Base-by-base conservation (phyloP, 73 alveolate genomes). In the Diophrys sp. region DNA sequence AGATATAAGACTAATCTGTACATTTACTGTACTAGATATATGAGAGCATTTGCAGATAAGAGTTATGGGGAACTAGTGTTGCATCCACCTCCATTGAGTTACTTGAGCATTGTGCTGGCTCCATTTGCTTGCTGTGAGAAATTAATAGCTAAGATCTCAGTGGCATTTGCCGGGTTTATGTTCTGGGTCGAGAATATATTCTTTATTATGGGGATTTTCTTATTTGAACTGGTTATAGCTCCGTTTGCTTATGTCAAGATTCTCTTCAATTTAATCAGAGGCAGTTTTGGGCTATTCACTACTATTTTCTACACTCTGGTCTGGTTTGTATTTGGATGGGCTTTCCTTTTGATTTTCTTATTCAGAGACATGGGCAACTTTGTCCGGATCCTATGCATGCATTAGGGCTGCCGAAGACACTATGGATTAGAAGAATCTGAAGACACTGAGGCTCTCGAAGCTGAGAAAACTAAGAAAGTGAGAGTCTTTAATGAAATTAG, bases 1-100 rank as follows among this genome's bases (percentile, higher is more conserved):
- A 73, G 77, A 25, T 85, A 57, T 62, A 85, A 73, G 34, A 29
- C 82, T 26, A 85, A 85, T 44, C 44, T 78, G 33, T 85, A 68
- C 70, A 24, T 33, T 32, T 85, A 78, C 69, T 77, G 83, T 54
- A 83, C 78, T 32, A 70, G 74, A 66, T 85, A 85, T 76, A 25
- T 78, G 33, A 77, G 78, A 0, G 78, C 92, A 0, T 77, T 85
- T 67, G 18, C 69, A 30, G 34, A 54, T 27, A 53, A 31, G n/a
- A 11, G n/a, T 11, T 78, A 56, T 54, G 66, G 78, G n/a, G 88
- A 85, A 70, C 56, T 85, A 0, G 80, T 78, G 1, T 56, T 85
- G 18, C 88, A 85, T 34, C 92, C 92, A 0, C 83, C 92, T 14
- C 92, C 92, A 0, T 31, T 84, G 2, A 34, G 71, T 14, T 55